Percentiles rank a stretch among this genome's conserved stretches.
phyloP scores from a whole-genome alignment of 495 filamentous ascomycete genomes.

The Penicillium manginii region DNA sequence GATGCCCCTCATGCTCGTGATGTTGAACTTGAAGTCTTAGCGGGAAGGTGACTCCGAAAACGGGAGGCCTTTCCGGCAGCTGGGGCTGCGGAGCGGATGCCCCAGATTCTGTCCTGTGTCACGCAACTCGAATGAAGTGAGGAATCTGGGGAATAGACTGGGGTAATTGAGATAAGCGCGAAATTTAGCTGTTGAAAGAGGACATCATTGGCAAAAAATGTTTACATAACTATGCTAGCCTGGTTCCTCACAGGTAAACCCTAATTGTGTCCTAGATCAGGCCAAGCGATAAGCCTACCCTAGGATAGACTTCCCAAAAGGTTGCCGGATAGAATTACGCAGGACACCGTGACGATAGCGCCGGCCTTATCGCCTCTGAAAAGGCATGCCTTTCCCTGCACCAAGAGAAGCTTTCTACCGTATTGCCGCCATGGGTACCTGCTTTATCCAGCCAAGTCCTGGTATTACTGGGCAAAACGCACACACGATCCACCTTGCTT shows the following conservation, averaged over 20 bases:
- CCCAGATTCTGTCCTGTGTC: conserved; percentile 7
- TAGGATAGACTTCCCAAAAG: background rate
- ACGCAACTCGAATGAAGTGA: background rate
- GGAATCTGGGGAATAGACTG: conserved; percentile 4
- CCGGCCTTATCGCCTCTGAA: background rate
- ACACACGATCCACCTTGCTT: background rate
- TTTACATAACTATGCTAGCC: background rate
- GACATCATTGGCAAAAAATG: too few species aligned
- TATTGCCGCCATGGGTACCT: background rate
- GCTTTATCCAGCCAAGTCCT: background rate
- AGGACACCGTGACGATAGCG: background rate
- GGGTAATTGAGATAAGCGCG: background rate
- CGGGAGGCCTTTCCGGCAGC: conserved; percentile 6
- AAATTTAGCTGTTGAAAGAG: background rate
- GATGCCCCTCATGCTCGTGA: background rate
- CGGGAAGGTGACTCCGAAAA: conserved; percentile 1
- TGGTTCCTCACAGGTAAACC: background rate
- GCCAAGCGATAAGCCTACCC: background rate
- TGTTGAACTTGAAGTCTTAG: background rate
- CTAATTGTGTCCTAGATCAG: background rate
- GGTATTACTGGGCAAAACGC: background rate
- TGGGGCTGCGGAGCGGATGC: background rate
- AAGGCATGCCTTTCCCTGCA: conserved; percentile 3
- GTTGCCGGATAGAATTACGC: background rate
- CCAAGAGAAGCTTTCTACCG: background rate